A percentile compares a stretch with the other conserved stretches of the same genome.
These are phyloP conservation scores for Lentinula raphanica DNA, from an alignment of 768 basidiomycete species.

Conservation along the genomic window DNA sequence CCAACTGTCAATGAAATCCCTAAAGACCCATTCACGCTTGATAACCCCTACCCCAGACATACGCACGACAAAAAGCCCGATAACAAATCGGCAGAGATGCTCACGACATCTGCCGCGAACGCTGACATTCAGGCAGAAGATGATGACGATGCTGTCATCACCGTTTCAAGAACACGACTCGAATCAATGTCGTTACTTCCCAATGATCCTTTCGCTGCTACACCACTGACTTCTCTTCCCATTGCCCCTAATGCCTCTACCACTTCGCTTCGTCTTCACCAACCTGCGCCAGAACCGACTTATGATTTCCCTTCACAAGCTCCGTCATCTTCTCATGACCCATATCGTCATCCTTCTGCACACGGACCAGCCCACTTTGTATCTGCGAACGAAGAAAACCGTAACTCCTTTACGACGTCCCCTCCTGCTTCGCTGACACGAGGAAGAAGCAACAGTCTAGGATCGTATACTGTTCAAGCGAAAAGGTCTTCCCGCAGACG, in stretches of 20 bases:
- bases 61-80: not conserved
- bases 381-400: not conserved
- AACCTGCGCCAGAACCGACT: not conserved
- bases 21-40: constrained; percentile 3
- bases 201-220: not conserved
- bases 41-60: constrained; percentile 1
- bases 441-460: not conserved
- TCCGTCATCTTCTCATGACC: not conserved
- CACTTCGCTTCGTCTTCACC: not conserved
- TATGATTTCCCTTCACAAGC: not conserved
- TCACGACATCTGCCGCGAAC: not conserved
- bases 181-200: not conserved
- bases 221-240: not conserved
- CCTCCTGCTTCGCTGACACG: not conserved
- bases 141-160: not conserved
- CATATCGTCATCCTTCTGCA: not conserved
- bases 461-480: not conserved
- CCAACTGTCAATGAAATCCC: not conserved
- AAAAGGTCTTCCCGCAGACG: not conserved
- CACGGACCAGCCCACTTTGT: not conserved
- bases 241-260: not conserved
- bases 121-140: not conserved
- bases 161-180: not conserved
- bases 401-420: not conserved
- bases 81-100: not conserved